Evolutionary conservation across 768 basidiomycete genomes (phyloP).

Genomic region (Pleurotus cornucopiae): DNA sequence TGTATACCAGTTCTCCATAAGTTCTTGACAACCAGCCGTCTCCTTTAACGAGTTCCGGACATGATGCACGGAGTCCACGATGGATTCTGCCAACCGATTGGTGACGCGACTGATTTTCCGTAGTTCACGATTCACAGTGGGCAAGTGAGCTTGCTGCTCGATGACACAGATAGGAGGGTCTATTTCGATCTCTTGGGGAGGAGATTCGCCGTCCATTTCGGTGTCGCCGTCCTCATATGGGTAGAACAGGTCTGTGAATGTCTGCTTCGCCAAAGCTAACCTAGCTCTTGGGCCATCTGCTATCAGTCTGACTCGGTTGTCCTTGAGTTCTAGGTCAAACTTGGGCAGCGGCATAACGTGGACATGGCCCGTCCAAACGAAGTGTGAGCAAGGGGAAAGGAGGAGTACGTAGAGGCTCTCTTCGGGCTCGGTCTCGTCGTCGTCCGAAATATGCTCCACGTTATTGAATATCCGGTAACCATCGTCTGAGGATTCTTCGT

Average conservation of each 20-base stretch:
- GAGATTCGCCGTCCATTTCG: slow-evolving; percentile 32
- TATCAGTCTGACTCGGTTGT: slow-evolving; percentile 86
- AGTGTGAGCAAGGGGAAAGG: slow-evolving; percentile 79
- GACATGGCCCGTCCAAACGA: slow-evolving; percentile 90
- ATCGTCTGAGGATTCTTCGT: slow-evolving; percentile 55
- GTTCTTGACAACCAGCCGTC: slow-evolving; percentile 63
- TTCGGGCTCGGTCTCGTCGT: slow-evolving; percentile 43
- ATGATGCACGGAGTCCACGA: slow-evolving; percentile 87
- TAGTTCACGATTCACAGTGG: slow-evolving; percentile 83
- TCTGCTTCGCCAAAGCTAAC: slow-evolving; percentile 70
- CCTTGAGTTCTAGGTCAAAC: slow-evolving; percentile 79
- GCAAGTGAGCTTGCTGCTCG: slow-evolving; percentile 89
- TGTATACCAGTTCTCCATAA: slow-evolving; percentile 89
- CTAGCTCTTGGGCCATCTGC: slow-evolving; percentile 85
- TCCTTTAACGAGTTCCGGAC: slow-evolving; percentile 67
- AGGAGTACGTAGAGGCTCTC: slow-evolving; percentile 77
- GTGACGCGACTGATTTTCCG: slow-evolving; percentile 88
- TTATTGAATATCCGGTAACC: slow-evolving; percentile 38
- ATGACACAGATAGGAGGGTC: slow-evolving; percentile 47
- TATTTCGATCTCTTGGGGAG: slow-evolving; percentile 25
- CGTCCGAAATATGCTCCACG: slow-evolving; percentile 30
- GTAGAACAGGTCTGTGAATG: slow-evolving; percentile 64
- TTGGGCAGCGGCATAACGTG: slow-evolving; percentile 71
- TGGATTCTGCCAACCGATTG: slow-evolving; percentile 86
- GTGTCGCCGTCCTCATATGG: slow-evolving; percentile 44